phyloP scores from a whole-genome alignment of 305 asterid species.

The Coffea humblotiana region DNA sequence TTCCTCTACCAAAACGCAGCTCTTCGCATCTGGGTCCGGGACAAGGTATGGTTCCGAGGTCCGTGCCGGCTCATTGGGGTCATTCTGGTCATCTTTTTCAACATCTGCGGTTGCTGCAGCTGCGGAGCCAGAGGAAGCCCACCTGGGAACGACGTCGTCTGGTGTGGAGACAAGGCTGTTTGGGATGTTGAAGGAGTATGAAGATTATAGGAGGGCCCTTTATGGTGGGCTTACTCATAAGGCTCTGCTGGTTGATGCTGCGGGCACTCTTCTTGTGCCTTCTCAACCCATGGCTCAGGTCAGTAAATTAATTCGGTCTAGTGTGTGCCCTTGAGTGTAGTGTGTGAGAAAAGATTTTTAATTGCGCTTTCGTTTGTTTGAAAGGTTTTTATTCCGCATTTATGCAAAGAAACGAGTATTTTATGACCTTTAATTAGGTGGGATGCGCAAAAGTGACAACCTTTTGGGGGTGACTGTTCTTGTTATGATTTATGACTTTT shows the following conservation, averaged over 20 bases:
- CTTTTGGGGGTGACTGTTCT: background rate
- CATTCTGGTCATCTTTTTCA: slow-evolving; percentile 37
- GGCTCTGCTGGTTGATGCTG: slow-evolving; percentile 94
- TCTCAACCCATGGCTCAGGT: slow-evolving; percentile 99
- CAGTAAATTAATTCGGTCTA: background rate
- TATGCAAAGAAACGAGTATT: background rate
- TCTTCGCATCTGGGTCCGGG: background rate
- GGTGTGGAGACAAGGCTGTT: slow-evolving; percentile 37
- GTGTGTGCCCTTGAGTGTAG: background rate
- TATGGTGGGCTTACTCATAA: slow-evolving; percentile 90
- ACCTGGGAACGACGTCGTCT: slow-evolving; percentile 5
- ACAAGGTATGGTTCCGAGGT: background rate
- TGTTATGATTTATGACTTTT: too few relatives aligned
- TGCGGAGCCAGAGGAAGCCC: slow-evolving; percentile 36
- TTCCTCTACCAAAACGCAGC: slow-evolving; percentile 3
- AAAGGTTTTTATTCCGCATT: background rate
- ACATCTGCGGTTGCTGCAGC: slow-evolving; percentile 50
- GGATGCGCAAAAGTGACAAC: background rate
- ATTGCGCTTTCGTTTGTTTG: background rate
- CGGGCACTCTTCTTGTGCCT: slow-evolving; percentile 87
- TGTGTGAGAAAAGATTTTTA: background rate
- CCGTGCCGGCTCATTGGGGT: slow-evolving; percentile 14
- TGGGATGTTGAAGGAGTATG: slow-evolving; percentile 76
- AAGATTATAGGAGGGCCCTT: slow-evolving; percentile 77
- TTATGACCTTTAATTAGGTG: background rate